Percentiles rank a stretch among this genome's conserved stretches.
Conservation (phyloP, 805 yeast species). For the Osmozyma mogii region DNA sequence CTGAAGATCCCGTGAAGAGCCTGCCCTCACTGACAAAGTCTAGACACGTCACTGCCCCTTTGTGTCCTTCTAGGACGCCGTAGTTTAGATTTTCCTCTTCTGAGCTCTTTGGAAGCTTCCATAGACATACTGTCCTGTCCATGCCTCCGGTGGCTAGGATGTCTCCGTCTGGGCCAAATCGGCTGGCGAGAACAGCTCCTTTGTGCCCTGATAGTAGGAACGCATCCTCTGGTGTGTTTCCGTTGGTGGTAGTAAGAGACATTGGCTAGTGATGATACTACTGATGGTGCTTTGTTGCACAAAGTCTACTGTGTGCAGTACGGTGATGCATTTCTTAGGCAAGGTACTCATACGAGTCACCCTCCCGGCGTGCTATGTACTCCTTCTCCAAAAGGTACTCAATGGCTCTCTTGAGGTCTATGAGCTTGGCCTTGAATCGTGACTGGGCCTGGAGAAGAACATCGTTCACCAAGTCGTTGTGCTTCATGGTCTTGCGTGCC, state of each 20-base stretch:
- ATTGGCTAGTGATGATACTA: too few species aligned
- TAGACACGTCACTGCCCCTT: conserved; percentile 55
- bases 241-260: too few species aligned
- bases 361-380: conserved; percentile 70
- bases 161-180: conserved; percentile 45
- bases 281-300: too few species aligned
- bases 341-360: conserved; percentile 70
- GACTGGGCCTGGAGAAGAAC: conserved; percentile 77
- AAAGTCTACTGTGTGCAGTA: too few species aligned
- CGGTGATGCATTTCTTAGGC: too few species aligned
- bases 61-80: conserved; percentile 48
- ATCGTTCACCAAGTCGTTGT: conserved; percentile 76
- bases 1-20: conserved; percentile 52
- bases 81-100: conserved; percentile 25
- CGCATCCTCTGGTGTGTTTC: too few species aligned
- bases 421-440: conserved; percentile 77
- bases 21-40: conserved; percentile 40
- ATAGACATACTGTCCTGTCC: conserved; percentile 43
- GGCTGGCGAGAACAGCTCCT: conserved; percentile 45
- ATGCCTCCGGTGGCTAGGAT: conserved; percentile 55
- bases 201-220: conserved; percentile 43
- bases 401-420: conserved; percentile 81
- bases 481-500: conserved; percentile 74
- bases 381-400: conserved; percentile 81
- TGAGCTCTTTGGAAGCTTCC: conserved; percentile 32